Evolutionary conservation across 2,329 filamentous ascomycete genomes (phyloP), one percentile per base, ranked within the genome.

Genomic region (Davidsoniella eucalypti): DNA sequence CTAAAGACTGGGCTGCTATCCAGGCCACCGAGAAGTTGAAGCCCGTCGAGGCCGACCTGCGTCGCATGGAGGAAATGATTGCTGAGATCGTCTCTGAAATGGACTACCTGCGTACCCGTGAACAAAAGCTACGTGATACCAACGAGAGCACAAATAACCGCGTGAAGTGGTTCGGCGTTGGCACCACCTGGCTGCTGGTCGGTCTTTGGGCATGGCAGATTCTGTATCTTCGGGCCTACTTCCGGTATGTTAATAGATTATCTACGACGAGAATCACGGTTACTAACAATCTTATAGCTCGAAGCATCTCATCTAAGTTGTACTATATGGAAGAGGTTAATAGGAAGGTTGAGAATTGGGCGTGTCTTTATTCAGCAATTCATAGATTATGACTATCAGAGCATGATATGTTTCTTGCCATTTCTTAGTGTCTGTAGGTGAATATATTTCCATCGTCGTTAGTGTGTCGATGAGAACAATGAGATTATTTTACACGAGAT

Each of bases 111-210:
- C 78, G 92, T 57, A 60, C 67, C 38, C 78, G 92, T 59, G 92
- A 98, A 73, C 87, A 94, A 76, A 94, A 87, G 72, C 76, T 98
- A 59, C 76, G 92, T 64, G 90, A 98, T 69, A 98, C 92, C 58
- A 98, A 98, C 67, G 92, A 98, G 81, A 96, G 90, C 73, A 98
- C 92, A 57, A 98, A 98, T 69, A 92, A 84, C 69, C 79, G 92
- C 53, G 92, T 98, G 61, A 98, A 96, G 73, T 96, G 87, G 87
- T 98, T 98, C 67, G 90, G 90, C 45, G 80, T 95, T 64, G 79
- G 81, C 57, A 96, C 90, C 25, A 96, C 94, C 69, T 83, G 87
- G 55, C 82, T 95, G 72, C 70, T 98, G 58, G 72, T 95, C 57
- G 85, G 78, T 33, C 72, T 98, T 59, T 94, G 92, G 65, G 87